A percentile compares a stretch with the other conserved stretches of the same genome.
Evolutionary conservation across 2,329 filamentous ascomycete genomes (phyloP).

Genomic region (Arthrocladium fulminans): DNA sequence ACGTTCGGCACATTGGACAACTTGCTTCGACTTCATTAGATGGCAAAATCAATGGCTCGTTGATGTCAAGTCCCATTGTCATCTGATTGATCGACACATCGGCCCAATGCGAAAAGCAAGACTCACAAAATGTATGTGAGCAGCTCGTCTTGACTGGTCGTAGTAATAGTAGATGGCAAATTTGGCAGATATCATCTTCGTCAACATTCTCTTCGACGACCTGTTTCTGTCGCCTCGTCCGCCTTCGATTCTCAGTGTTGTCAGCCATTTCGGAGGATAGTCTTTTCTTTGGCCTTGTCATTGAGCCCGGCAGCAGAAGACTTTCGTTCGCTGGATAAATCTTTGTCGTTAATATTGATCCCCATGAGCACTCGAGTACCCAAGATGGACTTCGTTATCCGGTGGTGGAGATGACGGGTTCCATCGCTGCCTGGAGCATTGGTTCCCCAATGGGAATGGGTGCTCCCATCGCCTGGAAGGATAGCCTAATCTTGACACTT

Average conservation of each 20-base stretch:
- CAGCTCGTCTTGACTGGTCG: conserved; percentile 18
- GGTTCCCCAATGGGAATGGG: not conserved
- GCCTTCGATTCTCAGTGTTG: not conserved
- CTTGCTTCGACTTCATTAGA: conserved; percentile 18
- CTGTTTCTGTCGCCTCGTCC: not conserved
- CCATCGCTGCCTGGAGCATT: not conserved
- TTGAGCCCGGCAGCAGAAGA: not conserved
- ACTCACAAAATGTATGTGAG: conserved; percentile 18
- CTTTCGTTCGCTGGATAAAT: too few relatives aligned
- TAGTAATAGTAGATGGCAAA: conserved; percentile 19
- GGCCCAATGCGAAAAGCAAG: conserved; percentile 21
- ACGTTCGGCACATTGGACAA: conserved; percentile 21
- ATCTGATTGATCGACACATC: conserved; percentile 20
- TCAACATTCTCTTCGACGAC: not conserved
- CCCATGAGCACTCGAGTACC: too few relatives aligned
- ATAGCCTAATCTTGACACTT: too few relatives aligned
- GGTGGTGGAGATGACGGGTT: not conserved
- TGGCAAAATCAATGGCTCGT: conserved; percentile 13
- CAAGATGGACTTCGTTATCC: too few relatives aligned
- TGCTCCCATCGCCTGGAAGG: too few relatives aligned
- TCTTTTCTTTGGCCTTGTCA: not conserved
- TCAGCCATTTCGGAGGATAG: not conserved
- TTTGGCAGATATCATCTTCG: conserved; percentile 19
- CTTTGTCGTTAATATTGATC: too few relatives aligned
- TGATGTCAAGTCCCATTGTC: conserved; percentile 15